Percentiles rank a stretch among this genome's conserved stretches.
Conservation (phyloP, 2,329 filamentous ascomycete species). For the Penicillium sp. region DNA sequence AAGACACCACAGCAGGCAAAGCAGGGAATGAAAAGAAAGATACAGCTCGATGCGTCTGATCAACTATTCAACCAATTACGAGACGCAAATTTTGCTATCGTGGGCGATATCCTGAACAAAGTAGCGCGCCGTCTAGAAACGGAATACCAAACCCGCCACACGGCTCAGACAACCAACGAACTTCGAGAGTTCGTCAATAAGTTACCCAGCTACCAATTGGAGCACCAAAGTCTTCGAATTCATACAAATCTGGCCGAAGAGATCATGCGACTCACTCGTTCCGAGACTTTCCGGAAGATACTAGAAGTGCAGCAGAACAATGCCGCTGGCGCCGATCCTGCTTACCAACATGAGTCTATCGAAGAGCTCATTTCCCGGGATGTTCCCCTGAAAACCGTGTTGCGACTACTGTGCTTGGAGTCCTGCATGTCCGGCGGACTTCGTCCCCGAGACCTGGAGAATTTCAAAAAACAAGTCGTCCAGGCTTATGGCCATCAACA, state of each 20-base stretch:
- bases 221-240: slow-evolving; percentile 85
- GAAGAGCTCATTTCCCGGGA: slow-evolving; percentile 92
- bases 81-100: slow-evolving; percentile 91
- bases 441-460: slow-evolving; percentile 80
- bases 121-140: slow-evolving; percentile 77
- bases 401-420: slow-evolving; percentile 83
- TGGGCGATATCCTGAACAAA: slow-evolving; percentile 82
- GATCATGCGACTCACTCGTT: slow-evolving; percentile 85
- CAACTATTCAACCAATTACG: slow-evolving; percentile 81
- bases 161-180: slow-evolving; percentile 80
- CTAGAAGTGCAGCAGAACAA: slow-evolving; percentile 95
- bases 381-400: slow-evolving; percentile 69
- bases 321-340: slow-evolving; percentile 81
- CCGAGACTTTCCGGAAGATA: slow-evolving; percentile 79
- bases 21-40: slow-evolving; percentile 73
- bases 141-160: slow-evolving; percentile 83
- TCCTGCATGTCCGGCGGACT: slow-evolving; percentile 85
- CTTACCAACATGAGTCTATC: slow-evolving; percentile 80
- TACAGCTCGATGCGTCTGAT: slow-evolving; percentile 82
- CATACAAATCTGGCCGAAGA: slow-evolving; percentile 92
- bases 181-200: slow-evolving; percentile 93
- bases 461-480: slow-evolving; percentile 78
- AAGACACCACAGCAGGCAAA: slow-evolving; percentile 46
- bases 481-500: slow-evolving; percentile 96
- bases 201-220: slow-evolving; percentile 82